phyloP scores from a whole-genome alignment of 192 early-diverging fungal species.

The Thamnidium elegans region DNA sequence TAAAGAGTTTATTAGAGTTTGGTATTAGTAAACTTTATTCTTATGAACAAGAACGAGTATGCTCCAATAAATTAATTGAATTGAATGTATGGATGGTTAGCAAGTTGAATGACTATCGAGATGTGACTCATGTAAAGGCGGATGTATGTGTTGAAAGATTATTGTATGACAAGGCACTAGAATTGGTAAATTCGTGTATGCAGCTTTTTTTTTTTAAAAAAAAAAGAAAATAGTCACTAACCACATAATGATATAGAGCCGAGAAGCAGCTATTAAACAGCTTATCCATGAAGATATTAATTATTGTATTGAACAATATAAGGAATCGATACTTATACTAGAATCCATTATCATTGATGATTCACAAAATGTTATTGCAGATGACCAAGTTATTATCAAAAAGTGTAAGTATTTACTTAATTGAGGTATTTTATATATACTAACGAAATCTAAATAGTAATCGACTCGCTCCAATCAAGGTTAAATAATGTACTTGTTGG shows the following conservation, averaged over 20 bases:
- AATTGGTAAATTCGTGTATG: constrained; percentile 44
- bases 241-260: constrained; percentile 39
- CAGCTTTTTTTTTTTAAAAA: background rate
- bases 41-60: too few species aligned
- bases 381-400: constrained; percentile 50
- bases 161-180: constrained; percentile 73
- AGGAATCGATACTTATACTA: constrained; percentile 71
- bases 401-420: constrained; percentile 38
- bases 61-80: too few species aligned
- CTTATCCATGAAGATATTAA: constrained; percentile 58
- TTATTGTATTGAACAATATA: constrained; percentile 70
- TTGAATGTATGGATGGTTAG: too few species aligned
- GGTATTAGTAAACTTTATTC: too few species aligned
- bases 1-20: too few species aligned
- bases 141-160: constrained; percentile 61
- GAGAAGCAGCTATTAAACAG: constrained; percentile 62
- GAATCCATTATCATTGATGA: constrained; percentile 58
- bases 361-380: constrained; percentile 44
- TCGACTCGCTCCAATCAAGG: too few species aligned
- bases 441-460: too few species aligned
- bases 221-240: background rate
- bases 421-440: too few species aligned
- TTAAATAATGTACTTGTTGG: too few species aligned
- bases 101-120: too few species aligned
- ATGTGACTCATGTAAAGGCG: background rate